Percentiles rank a stretch among this genome's conserved stretches.
Conservation (phyloP, 192 early-diverging fungal species). For the Coemansia sp. region DNA sequence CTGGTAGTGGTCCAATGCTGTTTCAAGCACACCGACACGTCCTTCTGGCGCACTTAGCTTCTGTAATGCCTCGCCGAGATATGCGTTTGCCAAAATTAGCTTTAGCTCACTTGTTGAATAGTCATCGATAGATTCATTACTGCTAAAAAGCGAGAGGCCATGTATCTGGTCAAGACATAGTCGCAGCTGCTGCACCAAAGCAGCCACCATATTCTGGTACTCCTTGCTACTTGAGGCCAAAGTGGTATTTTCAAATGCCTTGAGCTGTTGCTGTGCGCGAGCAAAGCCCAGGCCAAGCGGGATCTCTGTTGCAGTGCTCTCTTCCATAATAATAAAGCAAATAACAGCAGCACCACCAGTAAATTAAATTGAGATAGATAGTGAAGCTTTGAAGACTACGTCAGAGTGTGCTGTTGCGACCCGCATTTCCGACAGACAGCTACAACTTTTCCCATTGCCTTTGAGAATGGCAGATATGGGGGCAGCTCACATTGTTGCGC, state of each 20-base stretch:
- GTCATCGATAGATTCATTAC: constrained; percentile 87
- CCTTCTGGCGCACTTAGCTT: constrained; percentile 11
- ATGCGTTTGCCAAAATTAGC: constrained; percentile 42
- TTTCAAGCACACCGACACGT: constrained; percentile 17
- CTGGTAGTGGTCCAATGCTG: constrained; percentile 19
- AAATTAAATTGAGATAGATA: background rate
- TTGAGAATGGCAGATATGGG: too few species aligned
- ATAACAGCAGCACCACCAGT: background rate
- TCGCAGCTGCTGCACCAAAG: constrained; percentile 22
- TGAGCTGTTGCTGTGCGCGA: constrained; percentile 41
- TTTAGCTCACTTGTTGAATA: constrained; percentile 77
- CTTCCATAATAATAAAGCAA: background rate
- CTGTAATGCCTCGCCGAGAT: constrained; percentile 43
- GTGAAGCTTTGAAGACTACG: background rate
- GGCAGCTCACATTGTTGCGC: too few species aligned
- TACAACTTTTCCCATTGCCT: too few species aligned
- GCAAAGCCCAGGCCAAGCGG: constrained; percentile 36
- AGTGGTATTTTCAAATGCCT: constrained; percentile 16
- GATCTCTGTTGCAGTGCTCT: constrained; percentile 3
- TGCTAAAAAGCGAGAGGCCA: constrained; percentile 74
- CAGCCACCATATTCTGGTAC: constrained; percentile 27
- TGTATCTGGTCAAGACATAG: constrained; percentile 26
- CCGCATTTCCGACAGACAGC: too few species aligned
- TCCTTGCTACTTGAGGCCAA: constrained; percentile 39
- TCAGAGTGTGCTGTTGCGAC: too few species aligned